These are phyloP conservation scores for Venturia oleaginea DNA, from an alignment of 2,329 filamentous ascomycete species.

Conservation along the genomic window DNA sequence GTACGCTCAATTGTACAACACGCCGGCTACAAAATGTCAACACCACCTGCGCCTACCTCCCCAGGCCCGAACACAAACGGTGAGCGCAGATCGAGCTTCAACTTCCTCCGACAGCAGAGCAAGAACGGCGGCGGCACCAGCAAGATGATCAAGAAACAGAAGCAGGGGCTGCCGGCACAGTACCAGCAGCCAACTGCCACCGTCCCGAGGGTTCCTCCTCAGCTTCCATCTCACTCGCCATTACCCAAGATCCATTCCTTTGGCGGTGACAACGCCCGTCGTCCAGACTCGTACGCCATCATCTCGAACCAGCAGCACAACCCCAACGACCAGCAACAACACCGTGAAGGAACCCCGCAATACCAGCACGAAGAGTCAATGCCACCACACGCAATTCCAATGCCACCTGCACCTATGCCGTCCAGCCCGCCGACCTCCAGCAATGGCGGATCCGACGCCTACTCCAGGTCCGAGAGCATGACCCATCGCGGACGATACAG, in stretches of 20 bases:
- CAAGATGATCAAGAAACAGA: constrained; percentile 50
- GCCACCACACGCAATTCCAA: constrained; percentile 2
- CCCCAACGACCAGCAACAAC: constrained; percentile 39
- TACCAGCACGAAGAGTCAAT: constrained; percentile 15
- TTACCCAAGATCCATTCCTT: constrained; percentile 46
- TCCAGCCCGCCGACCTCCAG: constrained; percentile 20
- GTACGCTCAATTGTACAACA: constrained; percentile 1
- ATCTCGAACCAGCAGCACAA: constrained; percentile 38
- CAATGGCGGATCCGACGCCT: constrained; percentile 62
- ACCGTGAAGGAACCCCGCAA: neutral
- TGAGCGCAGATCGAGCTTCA: constrained; percentile 24
- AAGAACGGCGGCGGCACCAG: constrained; percentile 21
- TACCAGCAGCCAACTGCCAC: constrained; percentile 45
- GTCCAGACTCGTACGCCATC: constrained; percentile 54
- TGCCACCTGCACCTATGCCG: constrained; percentile 2
- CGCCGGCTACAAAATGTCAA: neutral
- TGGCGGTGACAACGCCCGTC: constrained; percentile 51
- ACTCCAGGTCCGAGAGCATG: constrained; percentile 86
- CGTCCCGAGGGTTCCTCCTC: constrained; percentile 51
- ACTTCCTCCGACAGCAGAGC: constrained; percentile 29
- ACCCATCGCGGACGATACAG: constrained; percentile 92
- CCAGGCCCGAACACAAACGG: neutral
- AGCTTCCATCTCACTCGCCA: constrained; percentile 41
- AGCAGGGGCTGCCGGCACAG: constrained; percentile 44
- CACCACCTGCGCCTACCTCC: neutral